phyloP scores from a whole-genome alignment of 2,329 filamentous ascomycete genomes.

The Aureobasidium melanogenum region DNA sequence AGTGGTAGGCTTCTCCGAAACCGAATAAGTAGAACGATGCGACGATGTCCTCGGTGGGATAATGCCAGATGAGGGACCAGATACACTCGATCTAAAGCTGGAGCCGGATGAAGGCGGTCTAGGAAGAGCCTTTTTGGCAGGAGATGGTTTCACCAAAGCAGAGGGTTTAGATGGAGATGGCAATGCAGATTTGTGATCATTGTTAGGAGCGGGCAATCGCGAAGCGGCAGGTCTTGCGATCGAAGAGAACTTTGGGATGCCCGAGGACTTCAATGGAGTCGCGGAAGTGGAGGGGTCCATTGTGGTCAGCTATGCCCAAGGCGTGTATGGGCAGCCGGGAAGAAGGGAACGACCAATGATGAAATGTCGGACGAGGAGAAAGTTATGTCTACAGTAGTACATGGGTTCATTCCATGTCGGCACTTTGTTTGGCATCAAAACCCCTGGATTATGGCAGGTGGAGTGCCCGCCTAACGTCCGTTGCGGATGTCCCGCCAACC shows the following conservation, averaged over 20 bases:
- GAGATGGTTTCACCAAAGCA: neutral
- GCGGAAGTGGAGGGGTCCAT: conserved; percentile 24
- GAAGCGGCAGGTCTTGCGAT: conserved; percentile 14
- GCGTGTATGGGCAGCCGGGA: neutral
- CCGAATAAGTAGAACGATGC: conserved; percentile 2
- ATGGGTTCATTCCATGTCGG: neutral
- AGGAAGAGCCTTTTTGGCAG: conserved; percentile 5
- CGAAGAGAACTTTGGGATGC: neutral
- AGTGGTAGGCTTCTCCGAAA: neutral
- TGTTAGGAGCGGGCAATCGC: conserved; percentile 12
- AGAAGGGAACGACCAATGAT: neutral
- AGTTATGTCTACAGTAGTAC: neutral
- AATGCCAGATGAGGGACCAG: neutral
- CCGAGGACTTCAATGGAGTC: conserved; percentile 12
- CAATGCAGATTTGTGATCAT: neutral
- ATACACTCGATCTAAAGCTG: conserved; percentile 15
- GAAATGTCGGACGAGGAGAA: neutral
- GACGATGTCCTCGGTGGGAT: conserved; percentile 2
- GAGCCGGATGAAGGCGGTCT: neutral
- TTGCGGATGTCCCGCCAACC: conserved; percentile 1
- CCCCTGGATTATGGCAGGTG: conserved; percentile 6
- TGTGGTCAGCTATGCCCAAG: conserved; percentile 26
- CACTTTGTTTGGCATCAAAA: conserved; percentile 7
- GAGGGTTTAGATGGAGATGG: conserved; percentile 5
- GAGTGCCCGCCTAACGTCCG: neutral